Evolutionary conservation across 306 rosid species (phyloP).

Genomic region (Sicyos baderoa): DNA sequence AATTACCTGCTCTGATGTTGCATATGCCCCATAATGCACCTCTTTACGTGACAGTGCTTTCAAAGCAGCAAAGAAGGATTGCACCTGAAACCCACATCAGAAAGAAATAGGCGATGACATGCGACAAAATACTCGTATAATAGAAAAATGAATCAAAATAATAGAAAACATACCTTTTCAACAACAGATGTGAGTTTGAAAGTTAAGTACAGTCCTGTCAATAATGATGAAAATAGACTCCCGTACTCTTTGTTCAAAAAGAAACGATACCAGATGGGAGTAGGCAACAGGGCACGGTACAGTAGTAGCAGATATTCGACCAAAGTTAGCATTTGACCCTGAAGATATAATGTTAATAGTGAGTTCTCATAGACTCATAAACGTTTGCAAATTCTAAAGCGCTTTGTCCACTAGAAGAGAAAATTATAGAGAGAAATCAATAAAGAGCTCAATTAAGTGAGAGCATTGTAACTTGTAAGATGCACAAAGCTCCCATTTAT

Average conservation of each 20-base stretch:
- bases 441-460: background rate
- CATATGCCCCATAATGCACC: constrained; percentile 97
- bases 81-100: constrained; percentile 30
- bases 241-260: constrained; percentile 97
- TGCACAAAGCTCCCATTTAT: background rate
- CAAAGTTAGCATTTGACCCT: constrained; percentile 96
- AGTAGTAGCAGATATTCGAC: constrained; percentile 76
- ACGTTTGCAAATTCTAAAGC: background rate
- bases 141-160: background rate
- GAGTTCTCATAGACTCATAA: background rate
- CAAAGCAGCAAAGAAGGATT: constrained; percentile 76
- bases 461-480: background rate
- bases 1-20: constrained; percentile 89
- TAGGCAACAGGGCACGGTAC: constrained; percentile 91
- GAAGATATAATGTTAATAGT: constrained; percentile 12
- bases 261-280: constrained; percentile 99
- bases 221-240: constrained; percentile 82
- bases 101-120: background rate
- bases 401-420: background rate
- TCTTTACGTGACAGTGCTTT: constrained; percentile 90
- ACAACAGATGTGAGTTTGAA: constrained; percentile 94
- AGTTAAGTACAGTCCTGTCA: constrained; percentile 91
- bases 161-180: constrained; percentile 55
- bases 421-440: background rate
- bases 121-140: background rate